A percentile compares a stretch with the other conserved stretches of the same genome.
Evolutionary conservation across 1,284 basidiomycete species (phyloP).

Genomic region (Fomitopsis pinicola): DNA sequence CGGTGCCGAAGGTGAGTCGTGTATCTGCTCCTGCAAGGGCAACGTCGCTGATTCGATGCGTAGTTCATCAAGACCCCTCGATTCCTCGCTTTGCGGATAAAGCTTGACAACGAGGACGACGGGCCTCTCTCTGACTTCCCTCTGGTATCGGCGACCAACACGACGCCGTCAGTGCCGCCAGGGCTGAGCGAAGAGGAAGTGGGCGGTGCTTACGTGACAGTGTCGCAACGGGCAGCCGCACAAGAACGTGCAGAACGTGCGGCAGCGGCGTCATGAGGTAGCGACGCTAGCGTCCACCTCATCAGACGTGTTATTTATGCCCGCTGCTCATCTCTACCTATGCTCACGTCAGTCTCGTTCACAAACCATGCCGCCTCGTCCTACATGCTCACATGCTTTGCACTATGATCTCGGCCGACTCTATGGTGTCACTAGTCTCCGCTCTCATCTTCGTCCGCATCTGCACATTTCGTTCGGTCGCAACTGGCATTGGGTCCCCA

Average conservation of each 20-base stretch:
- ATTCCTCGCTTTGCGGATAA: constrained; percentile 71
- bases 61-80: constrained; percentile 83
- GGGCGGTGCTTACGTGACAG: constrained; percentile 80
- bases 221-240: constrained; percentile 63
- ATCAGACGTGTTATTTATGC: constrained; percentile 13
- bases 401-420: constrained; percentile 19
- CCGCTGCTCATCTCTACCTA: background rate
- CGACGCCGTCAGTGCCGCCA: constrained; percentile 58
- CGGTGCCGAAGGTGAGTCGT: constrained; percentile 80
- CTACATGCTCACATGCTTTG: constrained; percentile 17
- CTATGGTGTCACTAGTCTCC: constrained; percentile 7
- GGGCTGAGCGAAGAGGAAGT: constrained; percentile 64
- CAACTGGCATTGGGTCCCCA: constrained; percentile 6
- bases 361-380: constrained; percentile 1
- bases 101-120: constrained; percentile 68
- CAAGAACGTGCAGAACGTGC: constrained; percentile 18
- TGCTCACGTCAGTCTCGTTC: constrained; percentile 9
- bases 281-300: background rate
- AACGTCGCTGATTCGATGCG: background rate
- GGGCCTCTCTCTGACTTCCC: constrained; percentile 28
- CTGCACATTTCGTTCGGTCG: constrained; percentile 13
- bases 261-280: constrained; percentile 9
- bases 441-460: constrained; percentile 14
- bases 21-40: background rate
- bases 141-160: constrained; percentile 19